phyloP scores from a whole-genome alignment of 805 yeast genomes.

The Metschnikowia cerradonensis region DNA sequence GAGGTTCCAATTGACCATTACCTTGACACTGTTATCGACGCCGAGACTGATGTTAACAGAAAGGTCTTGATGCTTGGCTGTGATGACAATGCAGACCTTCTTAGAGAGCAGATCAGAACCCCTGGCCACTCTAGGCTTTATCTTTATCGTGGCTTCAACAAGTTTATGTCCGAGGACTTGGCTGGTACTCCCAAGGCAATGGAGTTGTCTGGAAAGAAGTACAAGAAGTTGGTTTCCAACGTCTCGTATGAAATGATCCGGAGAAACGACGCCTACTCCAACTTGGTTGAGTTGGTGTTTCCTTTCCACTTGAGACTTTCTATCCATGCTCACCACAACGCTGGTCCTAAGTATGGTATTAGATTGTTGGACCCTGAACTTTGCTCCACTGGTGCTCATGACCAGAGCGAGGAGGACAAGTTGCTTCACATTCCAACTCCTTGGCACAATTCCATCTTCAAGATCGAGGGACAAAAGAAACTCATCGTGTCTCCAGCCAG shows the following conservation, averaged over 20 bases:
- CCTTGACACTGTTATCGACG: slow-evolving; percentile 31
- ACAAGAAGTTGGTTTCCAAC: slow-evolving; percentile 47
- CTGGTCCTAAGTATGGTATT: slow-evolving; percentile 59
- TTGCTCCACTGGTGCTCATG: slow-evolving; percentile 45
- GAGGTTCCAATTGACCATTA: slow-evolving; percentile 27
- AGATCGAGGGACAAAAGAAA: slow-evolving; percentile 33
- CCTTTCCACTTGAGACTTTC: slow-evolving; percentile 59
- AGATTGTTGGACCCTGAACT: slow-evolving; percentile 40
- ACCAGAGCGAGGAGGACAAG: slow-evolving; percentile 40
- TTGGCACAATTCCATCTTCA: slow-evolving; percentile 57
- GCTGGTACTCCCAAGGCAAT: slow-evolving; percentile 37
- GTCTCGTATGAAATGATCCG: slow-evolving; percentile 61
- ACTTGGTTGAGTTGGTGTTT: slow-evolving; percentile 54
- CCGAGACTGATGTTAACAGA: slow-evolving; percentile 32
- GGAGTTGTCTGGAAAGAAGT: slow-evolving; percentile 41
- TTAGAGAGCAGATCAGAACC: slow-evolving; percentile 32
- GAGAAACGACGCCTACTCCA: slow-evolving; percentile 62
- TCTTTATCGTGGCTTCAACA: slow-evolving; percentile 55
- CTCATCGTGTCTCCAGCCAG: slow-evolving; percentile 14
- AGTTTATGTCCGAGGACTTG: slow-evolving; percentile 58
- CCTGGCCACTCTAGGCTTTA: slow-evolving; percentile 47
- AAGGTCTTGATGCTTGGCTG: slow-evolving; percentile 34
- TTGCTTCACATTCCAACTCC: slow-evolving; percentile 62
- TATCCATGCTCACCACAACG: slow-evolving; percentile 57
- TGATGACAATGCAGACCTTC: slow-evolving; percentile 36